phyloP scores from a whole-genome alignment of 495 filamentous ascomycete genomes.

The Massariosphaeria phaeospora region DNA sequence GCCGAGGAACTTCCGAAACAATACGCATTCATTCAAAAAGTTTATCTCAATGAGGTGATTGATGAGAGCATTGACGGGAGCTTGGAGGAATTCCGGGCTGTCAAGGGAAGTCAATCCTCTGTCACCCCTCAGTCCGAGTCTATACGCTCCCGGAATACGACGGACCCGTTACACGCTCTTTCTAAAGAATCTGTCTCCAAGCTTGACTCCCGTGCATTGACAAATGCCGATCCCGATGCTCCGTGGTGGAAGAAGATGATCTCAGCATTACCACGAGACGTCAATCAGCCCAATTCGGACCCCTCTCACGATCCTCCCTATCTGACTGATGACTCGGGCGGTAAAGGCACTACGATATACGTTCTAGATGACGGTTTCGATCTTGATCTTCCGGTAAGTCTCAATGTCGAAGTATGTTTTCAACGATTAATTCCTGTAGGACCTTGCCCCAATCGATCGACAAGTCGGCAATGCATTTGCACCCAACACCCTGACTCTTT shows the following conservation, averaged over 20 bases:
- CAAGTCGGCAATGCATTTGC: too few species aligned
- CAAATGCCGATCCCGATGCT: not conserved
- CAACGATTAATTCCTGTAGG: too few species aligned
- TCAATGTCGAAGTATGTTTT: not conserved
- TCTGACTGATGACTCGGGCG: not conserved
- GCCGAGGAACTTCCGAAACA: not conserved
- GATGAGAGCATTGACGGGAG: too few species aligned
- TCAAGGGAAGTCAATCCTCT: too few species aligned
- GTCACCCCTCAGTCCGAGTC: too few species aligned
- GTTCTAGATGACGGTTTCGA: constrained; percentile 11
- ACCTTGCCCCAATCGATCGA: too few species aligned
- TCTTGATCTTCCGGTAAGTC: not conserved
- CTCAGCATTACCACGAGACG: not conserved
- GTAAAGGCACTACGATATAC: not conserved
- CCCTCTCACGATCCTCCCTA: not conserved
- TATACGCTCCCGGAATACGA: too few species aligned
- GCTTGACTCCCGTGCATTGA: not conserved
- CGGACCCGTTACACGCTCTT: too few species aligned
- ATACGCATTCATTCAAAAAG: not conserved
- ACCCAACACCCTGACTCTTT: too few species aligned
- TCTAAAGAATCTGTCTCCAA: too few species aligned
- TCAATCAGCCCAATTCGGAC: not conserved
- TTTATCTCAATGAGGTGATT: too few species aligned
- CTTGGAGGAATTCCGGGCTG: too few species aligned
- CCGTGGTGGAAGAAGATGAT: constrained; percentile 17